These are phyloP conservation scores for Arthroderma sp. DNA, from an alignment of 2,329 filamentous ascomycete species.

Conservation along the genomic window DNA sequence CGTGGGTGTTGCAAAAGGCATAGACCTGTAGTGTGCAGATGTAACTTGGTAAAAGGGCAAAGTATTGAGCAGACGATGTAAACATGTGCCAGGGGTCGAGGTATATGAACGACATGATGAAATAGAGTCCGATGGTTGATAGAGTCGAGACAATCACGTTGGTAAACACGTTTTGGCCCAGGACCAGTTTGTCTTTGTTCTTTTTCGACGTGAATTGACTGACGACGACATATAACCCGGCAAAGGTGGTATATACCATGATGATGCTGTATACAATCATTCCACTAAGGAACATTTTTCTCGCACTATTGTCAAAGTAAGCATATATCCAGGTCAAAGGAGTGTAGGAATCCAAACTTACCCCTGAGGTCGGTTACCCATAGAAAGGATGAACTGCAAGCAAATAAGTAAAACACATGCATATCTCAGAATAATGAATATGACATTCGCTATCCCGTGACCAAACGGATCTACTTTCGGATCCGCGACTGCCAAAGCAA, in stretches of 20 bases:
- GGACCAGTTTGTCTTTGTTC: conserved; percentile 35
- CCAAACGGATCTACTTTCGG: conserved; percentile 77
- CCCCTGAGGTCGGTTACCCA: conserved; percentile 93
- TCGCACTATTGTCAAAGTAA: conserved; percentile 41
- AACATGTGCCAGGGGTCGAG: conserved; percentile 99
- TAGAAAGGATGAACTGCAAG: conserved; percentile 89
- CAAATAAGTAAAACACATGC: conserved; percentile 75
- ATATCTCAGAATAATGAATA: conserved; percentile 81
- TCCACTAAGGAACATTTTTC: conserved; percentile 73
- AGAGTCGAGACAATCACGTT: conserved; percentile 85
- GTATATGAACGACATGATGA: conserved; percentile 92
- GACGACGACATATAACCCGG: conserved; percentile 76
- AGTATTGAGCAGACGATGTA: conserved; percentile 82
- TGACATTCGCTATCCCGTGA: conserved; percentile 66
- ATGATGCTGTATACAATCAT: conserved; percentile 88
- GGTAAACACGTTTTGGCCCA: conserved; percentile 85
- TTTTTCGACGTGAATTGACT: conserved; percentile 53
- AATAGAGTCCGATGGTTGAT: conserved; percentile 86
- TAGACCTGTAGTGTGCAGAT: conserved; percentile 97
- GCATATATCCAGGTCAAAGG: background rate
- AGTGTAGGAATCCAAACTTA: conserved; percentile 20
- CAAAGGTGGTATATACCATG: conserved; percentile 92
- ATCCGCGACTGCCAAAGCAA: conserved; percentile 80
- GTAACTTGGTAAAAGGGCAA: conserved; percentile 79
- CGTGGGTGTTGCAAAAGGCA: conserved; percentile 98